Base-by-base conservation (phyloP, 768 basidiomycete species). In the Podaxis pistillaris region DNA sequence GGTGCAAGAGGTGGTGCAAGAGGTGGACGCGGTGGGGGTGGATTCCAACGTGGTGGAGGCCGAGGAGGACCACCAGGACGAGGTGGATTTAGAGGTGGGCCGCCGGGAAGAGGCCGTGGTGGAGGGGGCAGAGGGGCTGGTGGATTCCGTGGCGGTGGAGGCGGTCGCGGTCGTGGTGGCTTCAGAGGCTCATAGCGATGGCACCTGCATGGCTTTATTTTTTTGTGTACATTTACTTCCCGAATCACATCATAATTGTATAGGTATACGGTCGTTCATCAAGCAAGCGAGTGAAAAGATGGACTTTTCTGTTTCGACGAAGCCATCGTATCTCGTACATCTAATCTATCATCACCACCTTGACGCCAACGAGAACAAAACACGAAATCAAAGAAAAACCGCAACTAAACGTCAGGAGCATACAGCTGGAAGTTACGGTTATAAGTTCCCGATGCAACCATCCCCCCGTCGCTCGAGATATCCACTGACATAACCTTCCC, bases 401-500 rank as follows among this genome's bases (percentile, higher is more conserved):
- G 56, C 37, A 61, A 68, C 40, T 55, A 76, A 51, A 79, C 88
- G 67, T 94, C 93, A 3, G 90, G 89, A 7, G 92, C 86, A 74
- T 93, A 98, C 62, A 98, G 78, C 72, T 98, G 96, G 82, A 94
- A 97, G 75, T 91, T 94, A 63, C 96, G 83, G 75, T 94, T 96
- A 73, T 93, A 96, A 49, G 93, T 95, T 40, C 95, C 95, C 4
- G 90, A 91, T 3, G 89, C 96, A 49, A 97, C 83, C 71, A 93
- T 81, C 68, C 86, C 87, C 12, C 88, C 93, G 72, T 96, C 93
- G 58, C 82, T 81, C 28, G 89, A 87, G 22, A 98, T 81, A 72
- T 99, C 97, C 9, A 98, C 95, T 6, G 92, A 93, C 97, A 98
- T 99, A 64, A 98, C 96, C 75, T 98, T 98, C n/a, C 96, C 94